Conservation (phyloP, 345 rosid species). For the Passiflora organensis region DNA sequence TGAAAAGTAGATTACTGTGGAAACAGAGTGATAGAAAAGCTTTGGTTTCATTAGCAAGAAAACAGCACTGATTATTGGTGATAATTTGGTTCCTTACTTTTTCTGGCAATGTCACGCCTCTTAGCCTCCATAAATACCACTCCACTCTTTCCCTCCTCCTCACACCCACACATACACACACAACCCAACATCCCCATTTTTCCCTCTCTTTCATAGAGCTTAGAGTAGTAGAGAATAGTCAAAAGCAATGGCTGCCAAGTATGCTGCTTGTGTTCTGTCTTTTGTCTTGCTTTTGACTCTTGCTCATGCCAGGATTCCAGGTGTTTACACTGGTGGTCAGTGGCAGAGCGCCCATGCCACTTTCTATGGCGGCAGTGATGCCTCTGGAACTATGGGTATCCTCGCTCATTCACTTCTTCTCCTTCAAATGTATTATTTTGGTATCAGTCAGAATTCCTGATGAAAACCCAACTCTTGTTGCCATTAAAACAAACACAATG, state of each 20-base stretch:
- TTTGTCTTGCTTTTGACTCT: slow-evolving; percentile 22
- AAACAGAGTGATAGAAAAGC: neutral
- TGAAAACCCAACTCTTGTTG: too few species aligned
- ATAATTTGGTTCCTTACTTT: slow-evolving; percentile 19
- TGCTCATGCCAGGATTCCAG: slow-evolving; percentile 67
- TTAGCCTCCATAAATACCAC: slow-evolving; percentile 36
- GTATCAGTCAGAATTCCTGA: too few species aligned
- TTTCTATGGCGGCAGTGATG: slow-evolving; percentile 84
- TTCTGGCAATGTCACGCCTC: slow-evolving; percentile 23
- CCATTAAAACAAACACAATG: too few species aligned
- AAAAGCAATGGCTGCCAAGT: slow-evolving; percentile 15
- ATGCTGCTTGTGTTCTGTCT: slow-evolving; percentile 3
- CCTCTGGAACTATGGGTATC: slow-evolving; percentile 87
- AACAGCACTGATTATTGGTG: slow-evolving; percentile 33
- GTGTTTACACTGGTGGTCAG: slow-evolving; percentile 52
- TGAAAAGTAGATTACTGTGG: slow-evolving; percentile 21
- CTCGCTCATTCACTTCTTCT: too few species aligned
- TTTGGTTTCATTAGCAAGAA: slow-evolving; percentile 1
- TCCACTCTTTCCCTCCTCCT: slow-evolving; percentile 16
- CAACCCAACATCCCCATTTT: neutral
- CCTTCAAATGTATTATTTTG: too few species aligned
- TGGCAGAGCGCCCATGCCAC: slow-evolving; percentile 90
- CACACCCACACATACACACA: slow-evolving; percentile 7
- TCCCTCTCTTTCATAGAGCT: neutral
- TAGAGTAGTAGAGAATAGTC: neutral